Conservation (phyloP, 495 filamentous ascomycete genomes). For the Penicillium egyptiacum region DNA sequence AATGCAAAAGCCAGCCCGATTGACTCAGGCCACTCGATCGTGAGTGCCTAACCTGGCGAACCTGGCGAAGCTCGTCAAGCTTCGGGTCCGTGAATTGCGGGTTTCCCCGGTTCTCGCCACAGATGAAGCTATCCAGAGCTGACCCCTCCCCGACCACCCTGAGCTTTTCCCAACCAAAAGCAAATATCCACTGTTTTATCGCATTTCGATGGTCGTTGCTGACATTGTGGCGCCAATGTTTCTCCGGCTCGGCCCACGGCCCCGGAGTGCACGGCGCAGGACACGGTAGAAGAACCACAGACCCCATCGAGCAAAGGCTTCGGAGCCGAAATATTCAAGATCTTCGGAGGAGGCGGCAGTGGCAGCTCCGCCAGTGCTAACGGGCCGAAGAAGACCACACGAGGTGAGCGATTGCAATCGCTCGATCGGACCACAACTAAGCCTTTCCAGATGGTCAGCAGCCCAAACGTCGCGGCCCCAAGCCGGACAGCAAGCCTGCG, state of each 20-base stretch:
- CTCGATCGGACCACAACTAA: background rate
- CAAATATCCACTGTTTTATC: background rate
- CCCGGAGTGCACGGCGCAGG: slow-evolving; percentile 19
- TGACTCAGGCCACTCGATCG: background rate
- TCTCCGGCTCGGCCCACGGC: slow-evolving; percentile 15
- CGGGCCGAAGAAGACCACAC: slow-evolving; percentile 34
- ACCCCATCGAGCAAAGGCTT: slow-evolving; percentile 30
- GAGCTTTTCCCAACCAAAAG: background rate
- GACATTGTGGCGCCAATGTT: slow-evolving; percentile 5
- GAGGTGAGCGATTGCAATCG: slow-evolving; percentile 29
- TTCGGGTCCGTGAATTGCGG: background rate
- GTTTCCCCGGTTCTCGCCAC: slow-evolving; percentile 3
- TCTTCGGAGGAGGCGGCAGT: slow-evolving; percentile 28
- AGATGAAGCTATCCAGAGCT: background rate
- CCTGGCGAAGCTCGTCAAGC: background rate
- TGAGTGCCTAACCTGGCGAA: background rate
- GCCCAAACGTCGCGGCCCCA: slow-evolving; percentile 87
- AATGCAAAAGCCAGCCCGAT: background rate
- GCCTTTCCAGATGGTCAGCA: slow-evolving; percentile 68
- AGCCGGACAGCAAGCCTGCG: slow-evolving; percentile 94
- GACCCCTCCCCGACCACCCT: background rate
- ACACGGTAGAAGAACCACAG: slow-evolving; percentile 27
- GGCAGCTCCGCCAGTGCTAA: background rate
- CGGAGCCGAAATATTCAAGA: slow-evolving; percentile 39
- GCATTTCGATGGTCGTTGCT: slow-evolving; percentile 3